Conservation (phyloP, 2,329 filamentous ascomycete genomes). For the Cadophora sp. region DNA sequence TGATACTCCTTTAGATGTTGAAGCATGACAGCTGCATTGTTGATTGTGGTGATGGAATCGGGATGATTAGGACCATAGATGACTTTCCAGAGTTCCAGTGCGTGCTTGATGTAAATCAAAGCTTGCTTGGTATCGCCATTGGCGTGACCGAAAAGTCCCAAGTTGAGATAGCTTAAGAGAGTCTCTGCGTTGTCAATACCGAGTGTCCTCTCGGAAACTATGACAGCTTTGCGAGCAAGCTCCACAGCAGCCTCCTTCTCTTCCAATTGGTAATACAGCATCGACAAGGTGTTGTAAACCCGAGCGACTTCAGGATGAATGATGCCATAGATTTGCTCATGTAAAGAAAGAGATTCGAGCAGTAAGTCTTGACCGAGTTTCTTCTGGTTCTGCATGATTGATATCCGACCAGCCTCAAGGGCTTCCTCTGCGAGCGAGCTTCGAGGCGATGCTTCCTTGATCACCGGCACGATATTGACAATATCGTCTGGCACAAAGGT, state of each 20-base stretch:
- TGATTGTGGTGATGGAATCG: conserved; percentile 97
- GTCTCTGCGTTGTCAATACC: conserved; percentile 95
- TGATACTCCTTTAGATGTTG: conserved; percentile 94
- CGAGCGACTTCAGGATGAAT: conserved; percentile 95
- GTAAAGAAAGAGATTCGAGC: conserved; percentile 92
- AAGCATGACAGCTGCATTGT: conserved; percentile 98
- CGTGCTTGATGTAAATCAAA: conserved; percentile 89
- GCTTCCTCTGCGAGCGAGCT: conserved; percentile 94
- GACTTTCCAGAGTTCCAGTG: conserved; percentile 94
- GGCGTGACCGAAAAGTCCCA: conserved; percentile 92
- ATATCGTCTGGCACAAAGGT: conserved; percentile 88
- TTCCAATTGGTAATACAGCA: conserved; percentile 96
- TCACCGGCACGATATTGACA: conserved; percentile 88
- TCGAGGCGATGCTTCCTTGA: conserved; percentile 93
- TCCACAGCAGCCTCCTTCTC: conserved; percentile 97
- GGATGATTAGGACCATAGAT: conserved; percentile 94
- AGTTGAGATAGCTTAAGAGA: conserved; percentile 92
- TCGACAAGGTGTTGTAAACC: conserved; percentile 93
- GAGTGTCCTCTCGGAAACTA: conserved; percentile 92
- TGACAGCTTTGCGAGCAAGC: conserved; percentile 93
- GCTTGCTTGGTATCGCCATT: conserved; percentile 88
- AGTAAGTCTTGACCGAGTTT: conserved; percentile 95
- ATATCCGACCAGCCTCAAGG: conserved; percentile 92
- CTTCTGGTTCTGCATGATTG: conserved; percentile 93
- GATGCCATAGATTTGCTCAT: conserved; percentile 98